A percentile compares a stretch with the other conserved stretches of the same genome.
Evolutionary conservation across 208 protist genomes (phyloP).

Genomic region (Trypanosoma brucei): DNA sequence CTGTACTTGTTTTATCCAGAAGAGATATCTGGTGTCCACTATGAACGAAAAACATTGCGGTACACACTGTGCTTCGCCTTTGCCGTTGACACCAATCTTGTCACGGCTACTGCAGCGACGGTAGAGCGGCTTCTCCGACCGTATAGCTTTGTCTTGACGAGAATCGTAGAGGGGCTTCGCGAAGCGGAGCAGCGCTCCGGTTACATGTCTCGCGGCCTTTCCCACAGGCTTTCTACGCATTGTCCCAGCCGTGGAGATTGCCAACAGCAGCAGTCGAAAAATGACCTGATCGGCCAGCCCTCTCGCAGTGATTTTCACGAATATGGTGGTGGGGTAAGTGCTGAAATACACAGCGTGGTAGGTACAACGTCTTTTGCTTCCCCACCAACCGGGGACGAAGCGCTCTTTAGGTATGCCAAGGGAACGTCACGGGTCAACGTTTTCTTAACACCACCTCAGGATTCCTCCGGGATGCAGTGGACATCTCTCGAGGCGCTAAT

Average conservation of each 20-base stretch:
- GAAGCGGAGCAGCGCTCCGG: constrained; percentile 64
- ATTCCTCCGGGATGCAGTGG: constrained; percentile 32
- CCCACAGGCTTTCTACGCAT: constrained; percentile 2
- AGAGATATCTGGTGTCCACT: constrained; percentile 77
- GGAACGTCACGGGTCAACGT: constrained; percentile 35
- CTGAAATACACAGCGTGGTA: not conserved
- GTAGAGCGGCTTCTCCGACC: constrained; percentile 53
- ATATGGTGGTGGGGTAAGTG: not conserved
- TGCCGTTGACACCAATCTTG: constrained; percentile 38
- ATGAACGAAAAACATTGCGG: constrained; percentile 78
- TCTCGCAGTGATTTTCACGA: not conserved
- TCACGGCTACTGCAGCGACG: constrained; percentile 46
- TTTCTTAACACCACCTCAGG: constrained; percentile 61
- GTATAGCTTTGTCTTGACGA: constrained; percentile 68
- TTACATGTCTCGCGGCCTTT: constrained; percentile 66
- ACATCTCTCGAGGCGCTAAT: constrained; percentile 63
- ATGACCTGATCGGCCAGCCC: constrained; percentile 1
- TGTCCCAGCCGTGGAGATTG: not conserved
- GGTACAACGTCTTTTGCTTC: not conserved
- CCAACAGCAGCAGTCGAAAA: constrained; percentile 9
- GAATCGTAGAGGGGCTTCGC: constrained; percentile 73
- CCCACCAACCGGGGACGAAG: constrained; percentile 6
- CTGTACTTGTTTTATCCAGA: constrained; percentile 81
- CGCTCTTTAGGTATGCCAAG: not conserved
- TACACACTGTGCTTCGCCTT: constrained; percentile 82